A percentile compares a stretch with the other conserved stretches of the same genome.
Conservation (phyloP, 306 rosid species). For the Clitoria ternatea region DNA sequence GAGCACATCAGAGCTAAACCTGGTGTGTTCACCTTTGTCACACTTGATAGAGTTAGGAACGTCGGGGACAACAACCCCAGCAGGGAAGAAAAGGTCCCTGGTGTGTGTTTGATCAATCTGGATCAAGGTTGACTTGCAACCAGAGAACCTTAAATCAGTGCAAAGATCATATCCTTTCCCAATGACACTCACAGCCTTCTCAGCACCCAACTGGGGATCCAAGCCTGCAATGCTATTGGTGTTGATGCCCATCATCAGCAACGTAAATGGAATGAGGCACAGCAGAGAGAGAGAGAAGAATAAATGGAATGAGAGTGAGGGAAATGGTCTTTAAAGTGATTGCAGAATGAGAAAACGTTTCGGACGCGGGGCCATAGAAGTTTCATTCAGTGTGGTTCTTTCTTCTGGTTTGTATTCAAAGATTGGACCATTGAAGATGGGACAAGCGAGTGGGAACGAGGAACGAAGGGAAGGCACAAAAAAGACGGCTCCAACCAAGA, state of each 20-base stretch:
- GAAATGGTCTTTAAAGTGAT: not conserved
- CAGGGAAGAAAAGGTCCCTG: conserved; percentile 64
- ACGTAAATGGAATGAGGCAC: too few relatives aligned
- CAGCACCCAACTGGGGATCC: conserved; percentile 60
- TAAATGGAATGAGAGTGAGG: not conserved
- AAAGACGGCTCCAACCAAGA: conserved; percentile 22
- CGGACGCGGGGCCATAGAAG: conserved; percentile 28
- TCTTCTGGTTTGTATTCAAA: conserved; percentile 22
- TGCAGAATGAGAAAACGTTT: too few relatives aligned
- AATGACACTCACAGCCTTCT: conserved; percentile 64
- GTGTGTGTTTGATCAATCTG: conserved; percentile 35
- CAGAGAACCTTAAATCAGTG: conserved; percentile 46
- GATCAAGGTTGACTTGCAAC: conserved; percentile 56
- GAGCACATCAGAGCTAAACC: conserved; percentile 73
- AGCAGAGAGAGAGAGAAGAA: too few relatives aligned
- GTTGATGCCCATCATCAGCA: conserved; percentile 36
- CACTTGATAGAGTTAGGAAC: conserved; percentile 69
- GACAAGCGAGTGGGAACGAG: conserved; percentile 21
- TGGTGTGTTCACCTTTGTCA: conserved; percentile 81
- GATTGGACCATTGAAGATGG: conserved; percentile 15
- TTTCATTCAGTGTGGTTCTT: too few relatives aligned
- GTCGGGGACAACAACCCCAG: conserved; percentile 47
- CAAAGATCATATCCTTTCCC: conserved; percentile 75
- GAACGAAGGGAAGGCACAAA: not conserved
- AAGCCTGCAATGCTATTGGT: conserved; percentile 24